These are phyloP conservation scores for Tuber microsphaerosporum DNA, from an alignment of 495 filamentous ascomycete species.

Conservation along the genomic window DNA sequence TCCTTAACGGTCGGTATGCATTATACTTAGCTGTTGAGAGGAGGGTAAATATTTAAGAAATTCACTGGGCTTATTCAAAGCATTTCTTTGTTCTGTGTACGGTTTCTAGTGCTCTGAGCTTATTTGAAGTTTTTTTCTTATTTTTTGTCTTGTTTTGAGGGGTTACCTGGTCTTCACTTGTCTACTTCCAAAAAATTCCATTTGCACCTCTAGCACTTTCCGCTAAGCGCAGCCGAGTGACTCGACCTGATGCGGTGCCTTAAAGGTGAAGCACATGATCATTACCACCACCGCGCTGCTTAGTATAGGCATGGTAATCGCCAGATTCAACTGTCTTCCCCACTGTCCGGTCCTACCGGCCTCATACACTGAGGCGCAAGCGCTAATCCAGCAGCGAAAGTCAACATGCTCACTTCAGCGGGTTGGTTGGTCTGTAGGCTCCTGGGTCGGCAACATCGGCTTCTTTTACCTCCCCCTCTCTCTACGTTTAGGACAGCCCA, in stretches of 20 bases:
- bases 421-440: too few species aligned
- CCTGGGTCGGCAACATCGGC: conserved; percentile 54
- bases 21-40: not conserved
- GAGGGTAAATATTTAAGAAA: not conserved
- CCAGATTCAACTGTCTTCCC: conserved; percentile 49
- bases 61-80: not conserved
- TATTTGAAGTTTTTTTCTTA: conserved; percentile 1
- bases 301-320: conserved; percentile 4
- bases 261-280: conserved; percentile 13
- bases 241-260: not conserved
- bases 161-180: not conserved
- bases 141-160: conserved; percentile 7
- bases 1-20: too few species aligned
- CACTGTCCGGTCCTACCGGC: conserved; percentile 75
- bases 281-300: conserved; percentile 14
- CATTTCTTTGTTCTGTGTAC: not conserved
- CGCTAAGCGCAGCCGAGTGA: not conserved
- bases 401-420: conserved; percentile 58
- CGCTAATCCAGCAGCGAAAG: conserved; percentile 59
- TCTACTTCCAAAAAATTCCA: not conserved
- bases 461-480: conserved; percentile 31
- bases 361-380: conserved; percentile 56
- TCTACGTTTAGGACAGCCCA: conserved; percentile 57
- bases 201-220: conserved; percentile 1
- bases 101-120: not conserved